phyloP scores from a whole-genome alignment of 805 yeast species.

The Cyberlindnera mycetangii region DNA sequence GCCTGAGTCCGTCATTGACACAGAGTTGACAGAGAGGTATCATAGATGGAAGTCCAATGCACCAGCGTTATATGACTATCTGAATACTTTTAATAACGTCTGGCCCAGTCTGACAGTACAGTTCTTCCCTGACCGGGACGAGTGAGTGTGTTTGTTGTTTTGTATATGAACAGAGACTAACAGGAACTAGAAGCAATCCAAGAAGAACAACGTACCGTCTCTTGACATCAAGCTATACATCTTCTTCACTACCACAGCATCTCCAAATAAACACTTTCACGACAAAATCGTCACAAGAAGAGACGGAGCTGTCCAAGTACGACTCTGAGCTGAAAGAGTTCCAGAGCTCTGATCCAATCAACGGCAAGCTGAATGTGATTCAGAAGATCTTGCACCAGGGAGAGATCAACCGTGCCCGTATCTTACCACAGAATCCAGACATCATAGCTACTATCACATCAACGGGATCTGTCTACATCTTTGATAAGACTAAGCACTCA shows the following conservation, averaged over 20 bases:
- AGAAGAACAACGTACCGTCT: slow-evolving; percentile 39
- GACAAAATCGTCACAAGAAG: slow-evolving; percentile 25
- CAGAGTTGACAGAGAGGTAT: slow-evolving; percentile 26
- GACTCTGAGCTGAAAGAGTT: slow-evolving; percentile 35
- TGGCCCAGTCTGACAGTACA: slow-evolving; percentile 72
- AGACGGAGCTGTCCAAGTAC: slow-evolving; percentile 32
- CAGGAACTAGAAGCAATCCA: slow-evolving; percentile 8
- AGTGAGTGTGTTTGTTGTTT: slow-evolving; percentile 5
- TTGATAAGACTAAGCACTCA: slow-evolving; percentile 83
- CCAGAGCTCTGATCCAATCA: slow-evolving; percentile 30
- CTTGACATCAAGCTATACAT: slow-evolving; percentile 62
- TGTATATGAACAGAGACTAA: slow-evolving; percentile 11
- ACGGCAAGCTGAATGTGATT: slow-evolving; percentile 36
- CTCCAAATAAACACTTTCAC: slow-evolving; percentile 33
- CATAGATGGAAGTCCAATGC: slow-evolving; percentile 75
- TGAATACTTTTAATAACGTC: slow-evolving; percentile 63
- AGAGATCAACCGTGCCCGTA: slow-evolving; percentile 69
- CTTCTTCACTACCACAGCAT: slow-evolving; percentile 54
- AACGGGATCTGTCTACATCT: slow-evolving; percentile 61
- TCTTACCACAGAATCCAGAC: slow-evolving; percentile 86
- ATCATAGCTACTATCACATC: slow-evolving; percentile 69
- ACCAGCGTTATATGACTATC: slow-evolving; percentile 68
- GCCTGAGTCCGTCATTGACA: slow-evolving; percentile 7
- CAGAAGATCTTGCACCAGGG: slow-evolving; percentile 69
- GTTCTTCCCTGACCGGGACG: slow-evolving; percentile 52